These are phyloP conservation scores for Phytophthora cactorum DNA, from an alignment of 352 stramenopile genomes.

Conservation along the genomic window DNA sequence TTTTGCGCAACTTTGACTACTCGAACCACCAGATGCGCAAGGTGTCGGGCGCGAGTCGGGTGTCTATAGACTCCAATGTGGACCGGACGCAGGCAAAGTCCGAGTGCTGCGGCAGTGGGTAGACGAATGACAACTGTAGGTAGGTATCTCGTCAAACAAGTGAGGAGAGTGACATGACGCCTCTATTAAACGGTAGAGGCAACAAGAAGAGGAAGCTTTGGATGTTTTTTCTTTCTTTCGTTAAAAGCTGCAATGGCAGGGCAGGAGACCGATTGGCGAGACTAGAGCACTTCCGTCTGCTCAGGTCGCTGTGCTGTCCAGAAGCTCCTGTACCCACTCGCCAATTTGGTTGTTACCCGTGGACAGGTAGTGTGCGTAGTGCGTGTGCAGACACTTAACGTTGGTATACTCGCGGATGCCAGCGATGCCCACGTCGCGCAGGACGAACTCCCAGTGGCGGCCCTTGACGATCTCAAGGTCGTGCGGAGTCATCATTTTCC, in stretches of 20 bases:
- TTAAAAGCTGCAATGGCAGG: constrained; percentile 5
- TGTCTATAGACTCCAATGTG: constrained; percentile 46
- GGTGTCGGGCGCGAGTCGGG: constrained; percentile 38
- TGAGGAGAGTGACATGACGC: background rate
- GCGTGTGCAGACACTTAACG: constrained; percentile 78
- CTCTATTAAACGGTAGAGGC: constrained; percentile 2
- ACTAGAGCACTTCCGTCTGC: constrained; percentile 28
- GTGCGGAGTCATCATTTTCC: constrained; percentile 48
- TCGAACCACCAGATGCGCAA: constrained; percentile 65
- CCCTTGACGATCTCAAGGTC: constrained; percentile 48
- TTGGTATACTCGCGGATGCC: constrained; percentile 62
- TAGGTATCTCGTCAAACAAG: constrained; percentile 23
- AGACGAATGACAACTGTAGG: constrained; percentile 15
- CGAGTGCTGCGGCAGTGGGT: constrained; percentile 46
- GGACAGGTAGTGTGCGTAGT: constrained; percentile 73
- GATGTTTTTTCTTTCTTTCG: constrained; percentile 7
- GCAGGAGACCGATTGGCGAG: constrained; percentile 1
- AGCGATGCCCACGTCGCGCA: constrained; percentile 63
- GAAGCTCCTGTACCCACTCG: constrained; percentile 68
- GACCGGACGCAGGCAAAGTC: constrained; percentile 32
- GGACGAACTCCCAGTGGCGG: constrained; percentile 46
- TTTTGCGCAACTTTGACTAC: constrained; percentile 80
- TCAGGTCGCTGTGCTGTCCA: constrained; percentile 29
- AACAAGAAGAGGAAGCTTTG: constrained; percentile 33
- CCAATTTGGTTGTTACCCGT: constrained; percentile 63